Conservation (phyloP, 139 green algal genomes). For the Chlamydomonas asymmetrica region DNA sequence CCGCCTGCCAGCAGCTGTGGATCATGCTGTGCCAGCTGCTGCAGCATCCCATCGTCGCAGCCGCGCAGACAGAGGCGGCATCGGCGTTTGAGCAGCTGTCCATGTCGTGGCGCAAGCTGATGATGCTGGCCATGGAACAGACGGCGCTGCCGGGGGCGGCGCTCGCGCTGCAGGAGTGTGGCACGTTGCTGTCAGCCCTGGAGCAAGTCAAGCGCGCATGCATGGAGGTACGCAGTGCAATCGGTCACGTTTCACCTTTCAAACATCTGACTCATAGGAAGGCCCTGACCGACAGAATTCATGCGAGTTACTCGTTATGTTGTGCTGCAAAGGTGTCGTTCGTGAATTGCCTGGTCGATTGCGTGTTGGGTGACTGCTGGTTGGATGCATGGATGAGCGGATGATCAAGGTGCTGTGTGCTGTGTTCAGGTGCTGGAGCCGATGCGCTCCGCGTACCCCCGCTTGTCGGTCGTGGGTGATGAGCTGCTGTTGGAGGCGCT, state of each 20-base stretch:
- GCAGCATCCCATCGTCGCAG: conserved; percentile 3
- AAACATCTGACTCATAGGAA: no score
- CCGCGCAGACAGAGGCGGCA: neutral
- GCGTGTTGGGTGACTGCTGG: no score
- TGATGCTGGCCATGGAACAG: conserved; percentile 29
- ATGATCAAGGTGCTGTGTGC: no score
- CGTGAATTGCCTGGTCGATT: no score
- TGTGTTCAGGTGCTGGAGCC: conserved; percentile 10
- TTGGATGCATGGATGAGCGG: no score
- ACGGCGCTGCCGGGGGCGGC: conserved; percentile 10
- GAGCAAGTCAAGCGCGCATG: no score
- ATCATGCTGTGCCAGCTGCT: conserved; percentile 27
- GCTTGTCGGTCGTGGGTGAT: conserved; percentile 35
- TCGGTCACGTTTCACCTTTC: no score
- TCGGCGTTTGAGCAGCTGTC: conserved; percentile 15
- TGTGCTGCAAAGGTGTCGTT: no score
- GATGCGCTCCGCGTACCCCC: conserved; percentile 28
- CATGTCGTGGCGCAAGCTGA: conserved; percentile 34
- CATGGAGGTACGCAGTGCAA: no score
- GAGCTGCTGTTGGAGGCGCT: conserved; percentile 38
- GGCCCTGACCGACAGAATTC: no score
- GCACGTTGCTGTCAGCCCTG: no score
- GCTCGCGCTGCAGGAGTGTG: conserved; percentile 25
- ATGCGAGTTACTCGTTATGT: no score
- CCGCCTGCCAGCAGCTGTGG: conserved; percentile 29